Evolutionary conservation across 805 yeast species (phyloP).

Genomic region (Candida morakotiae): DNA sequence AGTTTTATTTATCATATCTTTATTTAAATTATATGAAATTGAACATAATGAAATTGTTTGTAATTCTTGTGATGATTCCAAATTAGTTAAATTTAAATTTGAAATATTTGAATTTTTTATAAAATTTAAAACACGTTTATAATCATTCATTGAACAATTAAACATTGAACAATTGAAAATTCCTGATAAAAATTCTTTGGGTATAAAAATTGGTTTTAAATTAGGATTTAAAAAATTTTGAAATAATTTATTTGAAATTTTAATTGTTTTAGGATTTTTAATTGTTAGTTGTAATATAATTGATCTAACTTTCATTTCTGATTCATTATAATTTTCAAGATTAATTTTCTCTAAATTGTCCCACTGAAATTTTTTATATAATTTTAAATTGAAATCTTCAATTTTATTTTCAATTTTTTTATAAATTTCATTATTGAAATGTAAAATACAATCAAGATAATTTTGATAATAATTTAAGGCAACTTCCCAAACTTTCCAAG

Average conservation of each 20-base stretch:
- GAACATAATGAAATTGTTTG: constrained; percentile 56
- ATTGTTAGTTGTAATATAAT: constrained; percentile 5
- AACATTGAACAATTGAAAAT: constrained; percentile 40
- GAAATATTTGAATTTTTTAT: constrained; percentile 49
- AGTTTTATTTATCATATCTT: constrained; percentile 47
- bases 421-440: constrained; percentile 20
- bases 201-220: constrained; percentile 41
- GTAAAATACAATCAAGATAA: constrained; percentile 26
- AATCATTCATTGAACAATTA: constrained; percentile 35
- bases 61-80: constrained; percentile 29
- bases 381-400: constrained; percentile 11
- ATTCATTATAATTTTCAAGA: constrained; percentile 11
- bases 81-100: constrained; percentile 33
- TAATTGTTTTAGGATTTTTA: constrained; percentile 1
- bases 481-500: constrained; percentile 31
- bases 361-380: constrained; percentile 25
- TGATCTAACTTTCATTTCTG: constrained; percentile 41
- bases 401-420: constrained; percentile 20
- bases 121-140: constrained; percentile 55
- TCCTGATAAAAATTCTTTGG: constrained; percentile 46
- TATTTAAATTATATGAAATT: constrained; percentile 45
- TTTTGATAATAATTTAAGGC: constrained; percentile 33
- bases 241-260: constrained; percentile 38
- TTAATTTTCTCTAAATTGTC: constrained; percentile 12
- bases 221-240: constrained; percentile 49